Evolutionary conservation across 116 monocot species (phyloP), one percentile per base, ranked within the genome.

Genomic region (Dioscorea cayenensis): DNA sequence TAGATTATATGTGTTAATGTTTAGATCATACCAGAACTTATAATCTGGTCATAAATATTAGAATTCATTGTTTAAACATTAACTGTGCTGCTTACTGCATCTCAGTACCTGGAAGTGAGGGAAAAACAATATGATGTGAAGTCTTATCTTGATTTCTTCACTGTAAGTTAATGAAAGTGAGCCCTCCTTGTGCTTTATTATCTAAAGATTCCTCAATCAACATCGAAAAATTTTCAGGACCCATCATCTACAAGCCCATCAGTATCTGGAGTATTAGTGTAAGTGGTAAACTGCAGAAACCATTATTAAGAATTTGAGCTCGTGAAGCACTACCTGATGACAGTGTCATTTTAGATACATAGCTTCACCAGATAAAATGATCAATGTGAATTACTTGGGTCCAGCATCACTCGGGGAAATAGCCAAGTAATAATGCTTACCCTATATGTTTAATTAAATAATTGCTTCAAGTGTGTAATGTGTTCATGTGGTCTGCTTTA

Each of bases 101-200:
- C 82, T 80, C 86, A 99, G 97, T 75, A 90, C 80, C 77, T 99
- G 50, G 94, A 94, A 91, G 85, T 94, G 36, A 78, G 97, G 60
- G 97, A 99, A 49, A 99, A 93, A 69, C 97, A 99, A 71, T 94
- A 99, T 71, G 97, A 99, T 65, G 75, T 70, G 77, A 99, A 90
- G 82, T 77, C 79, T 75, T 77, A 85, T 75, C 71, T 91, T 73
- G 97, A 99, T 75, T 86, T 99, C 60, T 99, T 81, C 69, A 93
- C 91, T 55, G 96, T 97, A 93, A 90, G 93, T 77, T 20, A 23
- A 27, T 29, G 12, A 22, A 27, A 27, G 18, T 23, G 71, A 22
- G 63, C 22, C 58, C 22, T 12, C 48, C 13, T 38, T 29, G 49
- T 52, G 28, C 27, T 28, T 67, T 32, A n/a, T 43, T 50, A 16